Conservation (phyloP, 2,329 filamentous ascomycete species). For the Aureobasidium mangrovei region DNA sequence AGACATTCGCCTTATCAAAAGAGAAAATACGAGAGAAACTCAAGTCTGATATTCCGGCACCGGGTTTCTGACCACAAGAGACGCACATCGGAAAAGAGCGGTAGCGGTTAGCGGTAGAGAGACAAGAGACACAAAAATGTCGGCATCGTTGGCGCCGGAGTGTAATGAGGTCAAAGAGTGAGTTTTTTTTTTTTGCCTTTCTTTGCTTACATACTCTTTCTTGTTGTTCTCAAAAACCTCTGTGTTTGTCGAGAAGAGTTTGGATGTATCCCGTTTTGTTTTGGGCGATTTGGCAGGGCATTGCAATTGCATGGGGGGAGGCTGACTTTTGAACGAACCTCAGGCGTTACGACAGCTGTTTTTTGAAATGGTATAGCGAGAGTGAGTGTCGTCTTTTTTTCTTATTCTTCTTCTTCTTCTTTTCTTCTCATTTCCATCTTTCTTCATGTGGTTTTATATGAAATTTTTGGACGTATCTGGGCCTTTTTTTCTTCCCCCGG, state of each 20-base stretch:
- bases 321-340: too few species aligned
- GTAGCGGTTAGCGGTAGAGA: background rate
- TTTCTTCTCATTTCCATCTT: background rate
- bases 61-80: background rate
- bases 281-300: too few species aligned
- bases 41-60: background rate
- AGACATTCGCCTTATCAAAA: background rate
- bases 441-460: background rate
- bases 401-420: background rate
- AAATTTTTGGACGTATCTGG: background rate
- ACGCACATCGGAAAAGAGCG: background rate
- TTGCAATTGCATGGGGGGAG: too few species aligned
- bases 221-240: background rate
- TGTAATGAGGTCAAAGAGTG: constrained; percentile 96
- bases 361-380: constrained; percentile 98
- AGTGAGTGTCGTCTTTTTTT: constrained; percentile 49
- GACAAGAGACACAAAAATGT: constrained; percentile 52
- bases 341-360: constrained; percentile 93
- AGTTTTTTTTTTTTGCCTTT: constrained; percentile 26
- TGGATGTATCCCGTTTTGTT: background rate
- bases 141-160: constrained; percentile 85
- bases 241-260: background rate
- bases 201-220: background rate
- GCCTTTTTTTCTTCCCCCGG: background rate
- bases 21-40: background rate